Percentiles rank a stretch among this genome's conserved stretches.
These are phyloP conservation scores for Torulaspora gathmanii DNA, from an alignment of 805 yeast species.

Conservation along the genomic window DNA sequence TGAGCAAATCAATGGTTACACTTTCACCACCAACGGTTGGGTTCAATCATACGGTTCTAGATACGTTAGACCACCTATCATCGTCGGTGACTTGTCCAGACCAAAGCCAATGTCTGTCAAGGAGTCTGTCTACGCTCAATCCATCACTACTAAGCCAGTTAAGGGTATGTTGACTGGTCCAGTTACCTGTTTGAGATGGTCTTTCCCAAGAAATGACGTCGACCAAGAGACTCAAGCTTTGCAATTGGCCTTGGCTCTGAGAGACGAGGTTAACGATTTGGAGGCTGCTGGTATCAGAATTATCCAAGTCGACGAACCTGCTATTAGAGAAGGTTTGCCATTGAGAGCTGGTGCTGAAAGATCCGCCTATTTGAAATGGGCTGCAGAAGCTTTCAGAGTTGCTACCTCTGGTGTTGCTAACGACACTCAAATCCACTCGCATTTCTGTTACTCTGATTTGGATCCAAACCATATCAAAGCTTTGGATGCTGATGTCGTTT, in stretches of 20 bases:
- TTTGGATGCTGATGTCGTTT: constrained; percentile 98
- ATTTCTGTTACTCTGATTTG: constrained; percentile 99
- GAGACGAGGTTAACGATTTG: constrained; percentile 97
- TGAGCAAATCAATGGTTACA: constrained; percentile 97
- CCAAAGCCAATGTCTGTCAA: constrained; percentile 98
- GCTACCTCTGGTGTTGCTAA: constrained; percentile 97
- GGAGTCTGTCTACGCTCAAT: constrained; percentile 99
- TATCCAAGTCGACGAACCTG: constrained; percentile 99
- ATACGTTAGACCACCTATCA: constrained; percentile 98
- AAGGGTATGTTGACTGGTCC: constrained; percentile 99
- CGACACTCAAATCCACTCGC: constrained; percentile 97
- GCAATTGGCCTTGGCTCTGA: constrained; percentile 94
- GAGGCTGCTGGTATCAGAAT: constrained; percentile 98
- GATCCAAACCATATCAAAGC: constrained; percentile 99
- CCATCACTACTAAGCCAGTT: constrained; percentile 90
- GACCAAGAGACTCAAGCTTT: constrained; percentile 89
- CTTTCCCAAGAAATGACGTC: constrained; percentile 99
- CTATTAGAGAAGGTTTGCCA: constrained; percentile 99
- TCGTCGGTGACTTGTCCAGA: constrained; percentile 98
- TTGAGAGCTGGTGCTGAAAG: constrained; percentile 97
- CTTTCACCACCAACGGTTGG: constrained; percentile 99
- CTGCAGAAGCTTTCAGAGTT: constrained; percentile 99
- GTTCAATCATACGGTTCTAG: constrained; percentile 99
- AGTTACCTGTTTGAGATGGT: constrained; percentile 99
- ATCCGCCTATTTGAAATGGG: constrained; percentile 95